phyloP scores from a whole-genome alignment of 129 eudicot genomes.

The Artemisia annua region DNA sequence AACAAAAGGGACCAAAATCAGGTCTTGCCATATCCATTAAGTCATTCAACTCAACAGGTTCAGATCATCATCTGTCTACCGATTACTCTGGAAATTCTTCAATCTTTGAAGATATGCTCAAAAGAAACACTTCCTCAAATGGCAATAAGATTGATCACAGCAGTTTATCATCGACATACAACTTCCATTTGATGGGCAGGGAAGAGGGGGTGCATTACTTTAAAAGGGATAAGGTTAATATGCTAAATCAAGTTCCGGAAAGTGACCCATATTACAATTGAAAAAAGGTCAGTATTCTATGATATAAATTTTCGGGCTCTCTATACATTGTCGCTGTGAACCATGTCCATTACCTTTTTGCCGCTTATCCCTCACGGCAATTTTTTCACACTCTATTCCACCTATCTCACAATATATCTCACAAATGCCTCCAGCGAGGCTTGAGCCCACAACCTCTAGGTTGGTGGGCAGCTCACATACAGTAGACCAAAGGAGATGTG shows the following conservation, averaged over 20 bases:
- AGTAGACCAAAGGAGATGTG: too few relatives aligned
- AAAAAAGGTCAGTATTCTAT: conserved; percentile 11
- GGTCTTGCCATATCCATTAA: conserved; percentile 27
- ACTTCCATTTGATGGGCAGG: conserved; percentile 32
- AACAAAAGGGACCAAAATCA: conserved; percentile 38
- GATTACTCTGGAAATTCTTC: conserved; percentile 32
- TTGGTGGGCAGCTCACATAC: too few relatives aligned
- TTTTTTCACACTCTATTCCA: too few relatives aligned
- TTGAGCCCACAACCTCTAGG: too few relatives aligned
- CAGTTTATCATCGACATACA: conserved; percentile 40
- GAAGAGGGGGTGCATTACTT: conserved; percentile 37
- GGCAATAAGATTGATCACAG: conserved; percentile 34
- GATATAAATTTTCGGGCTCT: neutral
- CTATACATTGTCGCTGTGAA: neutral
- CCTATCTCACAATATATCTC: too few relatives aligned
- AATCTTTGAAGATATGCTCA: conserved; percentile 31
- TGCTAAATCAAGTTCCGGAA: conserved; percentile 36
- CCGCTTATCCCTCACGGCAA: neutral
- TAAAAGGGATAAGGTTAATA: conserved; percentile 38
- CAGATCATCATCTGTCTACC: conserved; percentile 39
- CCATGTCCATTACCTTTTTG: neutral
- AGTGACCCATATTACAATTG: conserved; percentile 39
- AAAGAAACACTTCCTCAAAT: conserved; percentile 31
- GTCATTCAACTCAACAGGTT: conserved; percentile 40
- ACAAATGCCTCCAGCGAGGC: too few relatives aligned